phyloP scores from a whole-genome alignment of 129 eudicot genomes.

The Sambucus nigra region DNA sequence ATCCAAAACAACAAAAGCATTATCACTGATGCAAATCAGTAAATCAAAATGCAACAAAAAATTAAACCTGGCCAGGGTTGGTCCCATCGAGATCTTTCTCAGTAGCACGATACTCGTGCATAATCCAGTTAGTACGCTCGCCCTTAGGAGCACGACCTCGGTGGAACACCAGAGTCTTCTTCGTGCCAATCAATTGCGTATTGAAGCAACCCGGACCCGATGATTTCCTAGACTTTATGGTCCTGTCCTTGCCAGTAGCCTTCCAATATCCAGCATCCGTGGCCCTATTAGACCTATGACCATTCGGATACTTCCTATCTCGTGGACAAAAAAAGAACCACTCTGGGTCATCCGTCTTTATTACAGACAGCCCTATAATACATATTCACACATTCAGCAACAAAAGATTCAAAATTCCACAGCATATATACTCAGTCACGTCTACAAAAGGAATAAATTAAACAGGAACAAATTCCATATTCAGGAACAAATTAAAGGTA shows the following conservation, averaged over 20 bases:
- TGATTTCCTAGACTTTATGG: slow-evolving; percentile 30
- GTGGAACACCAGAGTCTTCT: slow-evolving; percentile 56
- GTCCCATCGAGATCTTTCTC: slow-evolving; percentile 65
- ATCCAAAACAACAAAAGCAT: neutral
- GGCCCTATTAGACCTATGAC: slow-evolving; percentile 62
- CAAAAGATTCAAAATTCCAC: neutral
- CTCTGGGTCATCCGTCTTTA: slow-evolving; percentile 60
- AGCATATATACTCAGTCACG: neutral
- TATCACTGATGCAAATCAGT: neutral
- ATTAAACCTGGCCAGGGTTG: slow-evolving; percentile 44
- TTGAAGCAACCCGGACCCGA: slow-evolving; percentile 9
- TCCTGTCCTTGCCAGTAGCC: slow-evolving; percentile 69
- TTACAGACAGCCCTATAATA: slow-evolving; percentile 44
- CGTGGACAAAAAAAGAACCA: slow-evolving; percentile 75
- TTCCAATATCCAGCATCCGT: slow-evolving; percentile 61
- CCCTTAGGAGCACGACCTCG: slow-evolving; percentile 74
- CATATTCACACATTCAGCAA: neutral
- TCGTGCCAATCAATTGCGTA: slow-evolving; percentile 41
- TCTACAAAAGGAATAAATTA: neutral
- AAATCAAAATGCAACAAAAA: slow-evolving; percentile 1
- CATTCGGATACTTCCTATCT: slow-evolving; percentile 68
- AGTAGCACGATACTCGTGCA: slow-evolving; percentile 67
- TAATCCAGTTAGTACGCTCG: slow-evolving; percentile 61
- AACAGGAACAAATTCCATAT: neutral
- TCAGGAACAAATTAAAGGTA: neutral